Base-by-base conservation (phyloP, 1,139 yeast species). In the Blastobotrys ciferrii region DNA sequence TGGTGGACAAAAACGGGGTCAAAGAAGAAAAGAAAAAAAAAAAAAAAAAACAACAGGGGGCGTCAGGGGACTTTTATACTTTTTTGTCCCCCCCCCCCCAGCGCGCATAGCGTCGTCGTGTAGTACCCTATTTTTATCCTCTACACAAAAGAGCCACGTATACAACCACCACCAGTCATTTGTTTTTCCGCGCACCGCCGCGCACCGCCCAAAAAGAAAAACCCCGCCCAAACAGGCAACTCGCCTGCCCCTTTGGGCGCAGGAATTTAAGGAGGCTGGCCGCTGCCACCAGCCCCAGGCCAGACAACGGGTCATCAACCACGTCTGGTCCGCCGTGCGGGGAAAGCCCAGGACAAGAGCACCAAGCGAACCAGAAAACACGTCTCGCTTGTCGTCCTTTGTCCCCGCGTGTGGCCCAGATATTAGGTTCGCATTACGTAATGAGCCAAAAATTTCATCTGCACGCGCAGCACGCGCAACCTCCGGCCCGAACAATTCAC, bases 1-100 rank as follows among this genome's bases (percentile, higher is more conserved):
- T n/a, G n/a, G 23, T 42, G 37, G 25, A 28, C 36, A 41, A 41
- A 42, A 32, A 20, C 20, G 45, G 48, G 41, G 48, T 49, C 39
- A 50, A 50, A 41, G 41, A 42, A 42, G 33, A 32, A 45, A 37
- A 30, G 18, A 23, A 44, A 31, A 42, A 46, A 38, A 38, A 37
- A 19, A 40, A 41, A 45, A 33, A 19, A 23, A 20, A 37, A 31
- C 17, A 30, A 36, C 20, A 43, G 14, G 17, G 19, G 40, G 40
- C 15, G 9, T 36, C 40, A 36, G 40, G 40, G 40, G 43, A 30
- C 28, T 30, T 43, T 35, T 43, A 35, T 43, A 35, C 35, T 43
- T 18, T 30, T 28, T 20, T n/a, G n/a, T n/a, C n/a, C n/a, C 11
- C 20, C 18, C 18, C 13, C 18, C 6, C 18, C 23, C 15, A 15